These are phyloP conservation scores for Anacardium occidentale DNA, from an alignment of 345 rosid species.

Conservation along the genomic window DNA sequence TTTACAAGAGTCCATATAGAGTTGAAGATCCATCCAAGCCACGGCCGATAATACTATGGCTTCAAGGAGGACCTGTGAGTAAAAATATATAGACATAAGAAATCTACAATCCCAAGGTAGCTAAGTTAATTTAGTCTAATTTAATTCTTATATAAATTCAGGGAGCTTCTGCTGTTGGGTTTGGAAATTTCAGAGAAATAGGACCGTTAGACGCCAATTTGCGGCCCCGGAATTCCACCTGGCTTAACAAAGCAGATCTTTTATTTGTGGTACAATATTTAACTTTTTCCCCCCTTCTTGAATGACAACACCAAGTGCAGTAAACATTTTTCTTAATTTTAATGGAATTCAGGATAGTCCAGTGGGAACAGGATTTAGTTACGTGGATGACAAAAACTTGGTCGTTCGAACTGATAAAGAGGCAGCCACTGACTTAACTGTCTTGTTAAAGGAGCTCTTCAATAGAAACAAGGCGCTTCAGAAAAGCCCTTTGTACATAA, in stretches of 20 bases:
- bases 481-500: constrained; percentile 36
- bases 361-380: constrained; percentile 48
- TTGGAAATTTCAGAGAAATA: constrained; percentile 43
- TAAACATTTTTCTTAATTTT: neutral
- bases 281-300: neutral
- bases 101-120: no score
- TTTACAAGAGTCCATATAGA: constrained; percentile 40
- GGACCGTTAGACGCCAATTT: constrained; percentile 40
- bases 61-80: constrained; percentile 47
- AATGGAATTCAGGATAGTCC: constrained; percentile 39
- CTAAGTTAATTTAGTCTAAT: neutral
- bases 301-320: neutral
- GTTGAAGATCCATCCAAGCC: constrained; percentile 37
- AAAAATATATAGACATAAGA: neutral
- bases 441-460: constrained; percentile 36
- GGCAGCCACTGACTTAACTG: constrained; percentile 46
- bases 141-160: neutral
- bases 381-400: constrained; percentile 30
- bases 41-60: constrained; percentile 44
- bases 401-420: constrained; percentile 40
- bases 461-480: constrained; percentile 33
- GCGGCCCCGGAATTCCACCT: constrained; percentile 36
- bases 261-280: constrained; percentile 36
- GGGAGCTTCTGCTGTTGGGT: constrained; percentile 41
- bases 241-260: constrained; percentile 50